Base-by-base conservation (phyloP, 352 stramenopile species). In the Pythium chondricola region DNA sequence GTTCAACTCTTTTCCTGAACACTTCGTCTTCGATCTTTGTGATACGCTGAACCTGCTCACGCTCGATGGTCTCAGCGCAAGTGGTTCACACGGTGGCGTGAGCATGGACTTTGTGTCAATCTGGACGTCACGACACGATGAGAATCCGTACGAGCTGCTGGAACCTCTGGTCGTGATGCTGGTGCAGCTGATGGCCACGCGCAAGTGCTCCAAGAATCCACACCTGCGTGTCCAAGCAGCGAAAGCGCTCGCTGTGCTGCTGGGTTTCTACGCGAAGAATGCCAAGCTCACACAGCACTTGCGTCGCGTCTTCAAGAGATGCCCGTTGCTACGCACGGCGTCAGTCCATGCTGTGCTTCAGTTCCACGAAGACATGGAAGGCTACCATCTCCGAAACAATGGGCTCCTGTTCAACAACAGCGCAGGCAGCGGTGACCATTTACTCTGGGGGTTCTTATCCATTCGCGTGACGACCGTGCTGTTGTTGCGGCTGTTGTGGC, bases 21-120 rank as follows among this genome's bases (percentile, higher is more conserved):
- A 86, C 52, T 85, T 86, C 33, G 83, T 88, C 46, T 72, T 83
- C n/a, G 76, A 88, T 45, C 16, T 88, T 26, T 88, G 76, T 37
- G 65, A 85, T 22, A 68, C 77, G 21, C 61, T 83, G 5, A 70
- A 74, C 40, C 48, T 85, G 17, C 59, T 88, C 29, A 70, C 66
- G 6, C 54, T 85, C 7, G 71, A 88, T 9, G 39, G 48, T 24
- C 46, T 50, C 0, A 41, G 9, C 29, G 21, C 18, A 7, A 35
- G 14, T 16, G 52, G n/a, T 22, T 21, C 20, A 25, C 17, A 18
- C n/a, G 46, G 54, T 3, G 40, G 22, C 6, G 41, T 33, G 8
- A 41, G 36, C 0, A 29, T 68, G n/a, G 55, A 68, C 37, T 65
- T 71, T 11, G 42, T 27, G 17, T 6, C 33, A 7, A 16, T 16